These are phyloP conservation scores for Amanita brunnescens DNA, from an alignment of 768 basidiomycete species.

Conservation along the genomic window DNA sequence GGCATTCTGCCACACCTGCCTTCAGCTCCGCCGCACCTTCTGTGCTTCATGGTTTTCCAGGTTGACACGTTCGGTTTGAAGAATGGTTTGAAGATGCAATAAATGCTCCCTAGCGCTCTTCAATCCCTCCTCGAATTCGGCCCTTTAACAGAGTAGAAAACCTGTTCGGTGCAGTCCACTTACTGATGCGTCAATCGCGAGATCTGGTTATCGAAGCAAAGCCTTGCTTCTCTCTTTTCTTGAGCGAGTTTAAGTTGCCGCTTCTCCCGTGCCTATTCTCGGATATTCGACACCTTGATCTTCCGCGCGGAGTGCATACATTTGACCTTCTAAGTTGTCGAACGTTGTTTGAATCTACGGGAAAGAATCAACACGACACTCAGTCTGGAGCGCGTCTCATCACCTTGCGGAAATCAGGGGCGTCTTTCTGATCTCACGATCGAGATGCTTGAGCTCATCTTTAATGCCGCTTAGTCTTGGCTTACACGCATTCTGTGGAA, in stretches of 20 bases:
- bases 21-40: slow-evolving; percentile 48
- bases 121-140: slow-evolving; percentile 74
- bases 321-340: slow-evolving; percentile 41
- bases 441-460: slow-evolving; percentile 77
- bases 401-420: slow-evolving; percentile 70
- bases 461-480: slow-evolving; percentile 69
- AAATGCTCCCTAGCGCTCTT: slow-evolving; percentile 56
- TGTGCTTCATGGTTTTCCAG: slow-evolving; percentile 46
- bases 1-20: slow-evolving; percentile 51
- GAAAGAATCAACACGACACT: background rate
- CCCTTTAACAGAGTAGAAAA: slow-evolving; percentile 30
- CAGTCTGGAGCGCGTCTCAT: background rate
- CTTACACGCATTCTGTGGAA: slow-evolving; percentile 60
- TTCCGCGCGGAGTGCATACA: slow-evolving; percentile 48
- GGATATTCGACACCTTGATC: slow-evolving; percentile 74
- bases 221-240: slow-evolving; percentile 76
- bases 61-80: slow-evolving; percentile 43
- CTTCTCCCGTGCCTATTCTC: slow-evolving; percentile 94
- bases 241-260: slow-evolving; percentile 82
- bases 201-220: slow-evolving; percentile 81
- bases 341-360: slow-evolving; percentile 47
- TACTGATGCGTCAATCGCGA: slow-evolving; percentile 82
- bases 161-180: slow-evolving; percentile 16
- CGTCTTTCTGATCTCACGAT: slow-evolving; percentile 55
- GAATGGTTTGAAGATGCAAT: slow-evolving; percentile 39